Evolutionary conservation across 2,329 filamentous ascomycete species (phyloP).

Genomic region (Cyclaneusma minus): DNA sequence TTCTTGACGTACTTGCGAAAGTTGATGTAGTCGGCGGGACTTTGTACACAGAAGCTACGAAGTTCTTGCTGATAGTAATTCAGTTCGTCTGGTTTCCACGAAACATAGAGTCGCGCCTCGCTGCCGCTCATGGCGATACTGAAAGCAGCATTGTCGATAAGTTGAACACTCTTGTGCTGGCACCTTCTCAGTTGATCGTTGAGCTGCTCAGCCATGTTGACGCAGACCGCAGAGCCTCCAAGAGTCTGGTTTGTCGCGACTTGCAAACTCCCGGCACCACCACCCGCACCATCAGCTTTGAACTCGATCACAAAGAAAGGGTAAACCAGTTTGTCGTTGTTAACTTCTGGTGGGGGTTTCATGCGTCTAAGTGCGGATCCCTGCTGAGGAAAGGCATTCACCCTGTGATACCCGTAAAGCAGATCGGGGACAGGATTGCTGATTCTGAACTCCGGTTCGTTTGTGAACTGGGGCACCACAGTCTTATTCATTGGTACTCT

Average conservation of each 20-base stretch:
- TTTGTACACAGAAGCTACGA: conserved; percentile 17
- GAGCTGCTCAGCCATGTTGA: conserved; percentile 16
- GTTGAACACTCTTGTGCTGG: conserved; percentile 8
- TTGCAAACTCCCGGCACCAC: conserved; percentile 16
- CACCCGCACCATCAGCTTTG: conserved; percentile 15
- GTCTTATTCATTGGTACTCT: conserved; percentile 8
- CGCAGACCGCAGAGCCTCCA: conserved; percentile 16
- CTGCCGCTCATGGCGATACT: conserved; percentile 20
- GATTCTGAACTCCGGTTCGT: conserved; percentile 9
- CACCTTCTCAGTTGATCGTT: conserved; percentile 9
- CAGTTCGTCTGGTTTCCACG: conserved; percentile 20
- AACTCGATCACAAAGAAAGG: conserved; percentile 19
- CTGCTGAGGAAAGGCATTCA: conserved; percentile 9
- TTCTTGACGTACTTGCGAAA: conserved; percentile 20
- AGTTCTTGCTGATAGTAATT: conserved; percentile 17
- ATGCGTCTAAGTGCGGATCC: conserved; percentile 11
- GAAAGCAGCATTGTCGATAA: conserved; percentile 17
- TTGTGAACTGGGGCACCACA: conserved; percentile 7
- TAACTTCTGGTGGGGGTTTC: conserved; percentile 9
- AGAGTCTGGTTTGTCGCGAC: conserved; percentile 22
- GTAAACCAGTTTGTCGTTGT: conserved; percentile 8
- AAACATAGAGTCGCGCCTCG: conserved; percentile 19
- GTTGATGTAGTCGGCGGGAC: conserved; percentile 14
- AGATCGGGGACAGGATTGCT: conserved; percentile 12
- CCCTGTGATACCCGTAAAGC: conserved; percentile 10